Evolutionary conservation across 345 rosid genomes (phyloP).

Genomic region (Gossypium rotundifolium): DNA sequence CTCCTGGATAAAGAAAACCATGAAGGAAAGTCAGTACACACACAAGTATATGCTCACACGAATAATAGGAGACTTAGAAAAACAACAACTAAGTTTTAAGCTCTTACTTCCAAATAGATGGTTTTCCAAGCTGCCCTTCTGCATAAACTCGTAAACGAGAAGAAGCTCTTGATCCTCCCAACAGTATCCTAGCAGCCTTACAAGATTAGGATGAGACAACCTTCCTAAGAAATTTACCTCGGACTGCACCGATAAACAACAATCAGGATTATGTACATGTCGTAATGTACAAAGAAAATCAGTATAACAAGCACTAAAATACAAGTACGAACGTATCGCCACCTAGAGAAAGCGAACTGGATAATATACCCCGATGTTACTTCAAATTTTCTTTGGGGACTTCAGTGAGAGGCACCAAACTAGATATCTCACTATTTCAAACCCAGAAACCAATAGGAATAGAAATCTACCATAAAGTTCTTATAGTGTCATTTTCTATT

Average conservation of each 20-base stretch:
- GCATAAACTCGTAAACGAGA: constrained; percentile 83
- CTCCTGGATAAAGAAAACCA: constrained; percentile 36
- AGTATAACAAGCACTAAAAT: background rate
- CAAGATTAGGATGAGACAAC: constrained; percentile 84
- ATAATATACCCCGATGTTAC: background rate
- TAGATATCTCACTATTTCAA: background rate
- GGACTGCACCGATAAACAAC: constrained; percentile 37
- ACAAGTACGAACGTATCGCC: background rate
- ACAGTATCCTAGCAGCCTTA: constrained; percentile 73
- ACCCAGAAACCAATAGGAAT: background rate
- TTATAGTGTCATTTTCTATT: background rate
- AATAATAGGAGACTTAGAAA: background rate
- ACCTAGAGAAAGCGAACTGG: background rate
- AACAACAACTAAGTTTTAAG: background rate
- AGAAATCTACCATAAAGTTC: background rate
- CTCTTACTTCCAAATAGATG: constrained; percentile 78
- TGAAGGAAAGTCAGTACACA: background rate
- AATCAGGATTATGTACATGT: background rate
- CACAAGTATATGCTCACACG: background rate
- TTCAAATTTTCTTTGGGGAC: background rate
- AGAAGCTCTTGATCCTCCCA: constrained; percentile 72
- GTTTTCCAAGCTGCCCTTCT: constrained; percentile 90
- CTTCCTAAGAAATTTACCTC: constrained; percentile 82
- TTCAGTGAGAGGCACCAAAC: background rate
- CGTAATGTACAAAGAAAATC: background rate